Evolutionary conservation across 805 yeast genomes (phyloP).

Genomic region (Zygotorulaspora chibaensis): DNA sequence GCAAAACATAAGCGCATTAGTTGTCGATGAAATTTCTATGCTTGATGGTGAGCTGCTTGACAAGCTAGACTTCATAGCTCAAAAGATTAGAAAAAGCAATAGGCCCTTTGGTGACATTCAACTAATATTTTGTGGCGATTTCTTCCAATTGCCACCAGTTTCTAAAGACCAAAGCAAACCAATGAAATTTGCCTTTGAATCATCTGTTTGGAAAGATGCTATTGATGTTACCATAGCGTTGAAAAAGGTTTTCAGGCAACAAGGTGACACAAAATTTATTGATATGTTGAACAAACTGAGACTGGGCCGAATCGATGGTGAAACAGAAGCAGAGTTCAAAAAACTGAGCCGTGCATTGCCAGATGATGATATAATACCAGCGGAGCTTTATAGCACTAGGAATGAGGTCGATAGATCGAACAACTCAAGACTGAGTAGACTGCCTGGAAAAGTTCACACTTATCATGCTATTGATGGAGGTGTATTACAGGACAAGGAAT

Average conservation of each 20-base stretch:
- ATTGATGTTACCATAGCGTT: conserved; percentile 56
- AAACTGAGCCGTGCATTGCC: conserved; percentile 50
- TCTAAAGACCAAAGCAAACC: conserved; percentile 29
- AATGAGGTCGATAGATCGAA: conserved; percentile 69
- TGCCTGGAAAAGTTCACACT: conserved; percentile 43
- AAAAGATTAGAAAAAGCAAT: conserved; percentile 41
- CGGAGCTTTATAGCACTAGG: conserved; percentile 71
- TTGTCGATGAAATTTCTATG: conserved; percentile 80
- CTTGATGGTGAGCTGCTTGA: conserved; percentile 64
- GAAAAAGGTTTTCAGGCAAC: conserved; percentile 68
- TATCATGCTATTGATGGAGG: conserved; percentile 59
- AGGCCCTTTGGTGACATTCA: conserved; percentile 81
- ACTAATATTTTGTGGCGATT: conserved; percentile 72
- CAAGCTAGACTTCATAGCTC: conserved; percentile 59
- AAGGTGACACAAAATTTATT: conserved; percentile 64
- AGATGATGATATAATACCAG: conserved; percentile 61
- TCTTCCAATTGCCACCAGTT: conserved; percentile 73
- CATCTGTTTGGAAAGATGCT: conserved; percentile 55
- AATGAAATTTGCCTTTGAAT: conserved; percentile 59
- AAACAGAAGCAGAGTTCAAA: conserved; percentile 47
- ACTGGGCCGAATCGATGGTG: conserved; percentile 50
- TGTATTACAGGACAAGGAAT: conserved; percentile 36
- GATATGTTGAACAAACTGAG: conserved; percentile 75
- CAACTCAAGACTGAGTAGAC: conserved; percentile 40
- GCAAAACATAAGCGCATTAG: conserved; percentile 52